Conservation (phyloP, 208 protist genomes). For the Trypanosoma theileri region DNA sequence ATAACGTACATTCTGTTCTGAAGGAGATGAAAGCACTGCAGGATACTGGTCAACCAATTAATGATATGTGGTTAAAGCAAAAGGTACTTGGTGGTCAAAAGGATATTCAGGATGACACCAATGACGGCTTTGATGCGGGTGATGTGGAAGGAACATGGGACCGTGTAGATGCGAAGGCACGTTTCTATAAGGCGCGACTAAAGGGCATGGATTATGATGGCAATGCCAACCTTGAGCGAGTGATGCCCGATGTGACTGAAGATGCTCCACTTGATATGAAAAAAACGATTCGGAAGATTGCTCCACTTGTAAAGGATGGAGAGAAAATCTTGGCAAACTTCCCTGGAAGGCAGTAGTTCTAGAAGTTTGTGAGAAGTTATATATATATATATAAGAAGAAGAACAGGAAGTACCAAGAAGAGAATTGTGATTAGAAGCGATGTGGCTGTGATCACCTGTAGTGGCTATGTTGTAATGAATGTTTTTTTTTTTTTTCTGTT, state of each 20-base stretch:
- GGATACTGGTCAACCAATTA: slow-evolving; percentile 68
- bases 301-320: slow-evolving; percentile 79
- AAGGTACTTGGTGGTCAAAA: slow-evolving; percentile 45
- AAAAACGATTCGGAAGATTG: slow-evolving; percentile 74
- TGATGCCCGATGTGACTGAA: slow-evolving; percentile 70
- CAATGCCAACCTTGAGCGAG: slow-evolving; percentile 50
- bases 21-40: slow-evolving; percentile 78
- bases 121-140: slow-evolving; percentile 70
- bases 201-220: slow-evolving; percentile 90
- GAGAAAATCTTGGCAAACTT: slow-evolving; percentile 78
- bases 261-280: slow-evolving; percentile 86
- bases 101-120: slow-evolving; percentile 44
- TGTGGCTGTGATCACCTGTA: too few species aligned
- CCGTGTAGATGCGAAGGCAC: slow-evolving; percentile 71
- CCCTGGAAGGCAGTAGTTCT: slow-evolving; percentile 21
- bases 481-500: not conserved
- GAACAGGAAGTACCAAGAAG: not conserved
- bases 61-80: slow-evolving; percentile 79
- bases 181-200: slow-evolving; percentile 87
- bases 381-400: not conserved
- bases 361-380: not conserved
- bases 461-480: not conserved
- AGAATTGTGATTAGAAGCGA: not conserved
- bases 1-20: slow-evolving; percentile 70
- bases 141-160: slow-evolving; percentile 86